Conservation (phyloP, 2,329 filamentous ascomycete species). For the Aureobasidium sp. region DNA sequence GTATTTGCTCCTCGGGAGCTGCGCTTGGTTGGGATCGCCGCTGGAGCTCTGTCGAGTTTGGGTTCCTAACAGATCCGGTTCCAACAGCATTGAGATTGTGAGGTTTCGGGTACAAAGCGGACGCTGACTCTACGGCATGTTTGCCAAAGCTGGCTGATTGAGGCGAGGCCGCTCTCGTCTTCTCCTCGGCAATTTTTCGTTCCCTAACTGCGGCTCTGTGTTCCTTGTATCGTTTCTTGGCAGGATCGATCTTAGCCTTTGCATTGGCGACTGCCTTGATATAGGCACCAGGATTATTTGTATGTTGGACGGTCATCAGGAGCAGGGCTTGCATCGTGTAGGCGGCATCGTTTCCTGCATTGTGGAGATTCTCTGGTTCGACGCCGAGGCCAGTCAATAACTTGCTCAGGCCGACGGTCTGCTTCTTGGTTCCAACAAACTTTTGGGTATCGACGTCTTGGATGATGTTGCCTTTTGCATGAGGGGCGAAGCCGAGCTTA, state of each 20-base stretch:
- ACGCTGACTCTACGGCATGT: not conserved
- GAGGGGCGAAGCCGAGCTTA: slow-evolving; percentile 17
- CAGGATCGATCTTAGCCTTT: not conserved
- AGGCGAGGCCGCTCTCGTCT: not conserved
- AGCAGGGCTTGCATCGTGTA: slow-evolving; percentile 22
- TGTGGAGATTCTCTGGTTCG: slow-evolving; percentile 16
- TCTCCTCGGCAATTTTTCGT: not conserved
- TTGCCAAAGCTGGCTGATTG: not conserved
- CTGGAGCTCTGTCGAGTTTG: not conserved
- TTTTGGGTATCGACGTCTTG: slow-evolving; percentile 21
- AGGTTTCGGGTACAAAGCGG: not conserved
- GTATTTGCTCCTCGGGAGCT: not conserved
- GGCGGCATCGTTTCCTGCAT: slow-evolving; percentile 21
- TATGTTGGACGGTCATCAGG: slow-evolving; percentile 20
- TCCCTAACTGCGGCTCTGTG: not conserved
- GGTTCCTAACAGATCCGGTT: too few relatives aligned
- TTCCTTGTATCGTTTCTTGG: not conserved
- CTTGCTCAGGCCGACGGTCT: slow-evolving; percentile 16
- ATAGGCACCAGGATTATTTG: slow-evolving; percentile 7
- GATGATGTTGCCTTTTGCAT: slow-evolving; percentile 15
- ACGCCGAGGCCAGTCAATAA: slow-evolving; percentile 17
- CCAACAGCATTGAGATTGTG: not conserved
- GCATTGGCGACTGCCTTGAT: not conserved
- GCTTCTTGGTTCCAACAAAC: slow-evolving; percentile 20
- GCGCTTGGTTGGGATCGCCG: not conserved